Conservation (phyloP, 2,329 filamentous ascomycete genomes). For the Phaeosphaeria sp. region DNA sequence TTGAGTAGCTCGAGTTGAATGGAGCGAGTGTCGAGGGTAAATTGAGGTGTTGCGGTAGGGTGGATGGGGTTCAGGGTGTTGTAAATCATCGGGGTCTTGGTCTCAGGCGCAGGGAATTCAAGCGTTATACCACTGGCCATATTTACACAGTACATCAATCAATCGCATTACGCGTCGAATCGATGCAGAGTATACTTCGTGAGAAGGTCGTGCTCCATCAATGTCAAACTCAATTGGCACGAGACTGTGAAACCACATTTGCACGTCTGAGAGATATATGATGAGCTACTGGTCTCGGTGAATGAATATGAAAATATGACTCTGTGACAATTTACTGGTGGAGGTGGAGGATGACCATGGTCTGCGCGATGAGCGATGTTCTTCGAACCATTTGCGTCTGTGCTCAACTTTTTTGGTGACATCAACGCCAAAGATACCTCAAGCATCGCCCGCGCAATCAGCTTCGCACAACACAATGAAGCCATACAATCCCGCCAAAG, state of each 20-base stretch:
- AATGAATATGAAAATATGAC: too few species aligned
- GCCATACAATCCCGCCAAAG: constrained; percentile 9
- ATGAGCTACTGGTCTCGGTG: too few species aligned
- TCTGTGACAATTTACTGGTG: background rate
- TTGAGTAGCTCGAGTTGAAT: background rate
- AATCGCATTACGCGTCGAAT: background rate
- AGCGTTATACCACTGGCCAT: background rate
- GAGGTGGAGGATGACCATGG: background rate
- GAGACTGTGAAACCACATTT: too few species aligned
- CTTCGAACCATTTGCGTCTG: background rate
- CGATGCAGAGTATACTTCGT: too few species aligned
- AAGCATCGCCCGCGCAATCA: background rate
- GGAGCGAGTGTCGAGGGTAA: background rate
- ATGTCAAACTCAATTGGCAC: too few species aligned
- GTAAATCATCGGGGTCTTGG: background rate
- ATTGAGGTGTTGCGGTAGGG: too few species aligned
- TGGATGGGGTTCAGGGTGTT: too few species aligned
- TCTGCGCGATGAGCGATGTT: background rate
- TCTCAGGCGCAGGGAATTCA: background rate
- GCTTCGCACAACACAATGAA: constrained; percentile 14
- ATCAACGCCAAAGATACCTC: background rate
- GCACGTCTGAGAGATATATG: too few species aligned
- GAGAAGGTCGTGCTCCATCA: too few species aligned
- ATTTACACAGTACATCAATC: background rate
- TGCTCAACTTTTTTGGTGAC: constrained; percentile 1